Conservation (phyloP, 257 asterid species). For the Solanum rostratum region DNA sequence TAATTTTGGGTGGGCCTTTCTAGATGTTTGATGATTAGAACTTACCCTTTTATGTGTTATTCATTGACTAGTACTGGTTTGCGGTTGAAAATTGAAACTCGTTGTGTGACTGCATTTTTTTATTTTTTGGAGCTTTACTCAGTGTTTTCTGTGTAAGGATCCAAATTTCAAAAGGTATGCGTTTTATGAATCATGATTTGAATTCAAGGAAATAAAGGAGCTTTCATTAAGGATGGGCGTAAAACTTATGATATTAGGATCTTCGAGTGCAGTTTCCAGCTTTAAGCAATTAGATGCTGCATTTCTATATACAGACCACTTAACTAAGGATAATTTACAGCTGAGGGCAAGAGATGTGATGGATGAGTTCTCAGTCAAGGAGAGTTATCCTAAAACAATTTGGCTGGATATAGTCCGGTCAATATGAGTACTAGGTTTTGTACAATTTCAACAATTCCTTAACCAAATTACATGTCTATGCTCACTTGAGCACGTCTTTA, state of each 20-base stretch:
- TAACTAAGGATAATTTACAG: neutral
- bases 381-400: neutral
- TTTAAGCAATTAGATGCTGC: neutral
- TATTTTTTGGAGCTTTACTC: neutral
- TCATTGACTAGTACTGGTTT: neutral
- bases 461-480: neutral
- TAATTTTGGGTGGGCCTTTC: neutral
- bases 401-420: neutral
- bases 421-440: neutral
- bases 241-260: neutral
- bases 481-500: neutral
- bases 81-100: neutral
- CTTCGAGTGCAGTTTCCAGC: neutral
- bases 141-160: neutral
- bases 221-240: neutral
- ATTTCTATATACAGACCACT: neutral
- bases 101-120: neutral
- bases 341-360: neutral
- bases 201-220: neutral
- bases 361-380: neutral
- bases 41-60: neutral
- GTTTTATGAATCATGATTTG: neutral
- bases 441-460: neutral
- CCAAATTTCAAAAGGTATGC: neutral
- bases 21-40: neutral